These are phyloP conservation scores for Epichloe coenophiala DNA, from an alignment of 2,329 filamentous ascomycete genomes.

Conservation along the genomic window DNA sequence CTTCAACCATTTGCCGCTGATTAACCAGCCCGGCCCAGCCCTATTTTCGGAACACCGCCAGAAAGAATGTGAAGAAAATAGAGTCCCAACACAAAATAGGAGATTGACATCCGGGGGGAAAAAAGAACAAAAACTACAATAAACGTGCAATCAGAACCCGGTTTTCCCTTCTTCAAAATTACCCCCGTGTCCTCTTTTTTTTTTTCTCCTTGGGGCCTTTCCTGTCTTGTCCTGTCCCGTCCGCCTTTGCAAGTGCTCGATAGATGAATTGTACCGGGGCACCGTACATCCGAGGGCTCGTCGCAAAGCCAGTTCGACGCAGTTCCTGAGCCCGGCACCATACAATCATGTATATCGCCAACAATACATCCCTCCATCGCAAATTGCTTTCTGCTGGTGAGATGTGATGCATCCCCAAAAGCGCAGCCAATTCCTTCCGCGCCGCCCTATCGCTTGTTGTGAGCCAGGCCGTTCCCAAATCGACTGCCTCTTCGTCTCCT, in stretches of 20 bases:
- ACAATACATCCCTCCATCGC: background rate
- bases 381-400: background rate
- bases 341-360: background rate
- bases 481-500: background rate
- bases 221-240: background rate
- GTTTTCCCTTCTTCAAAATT: background rate
- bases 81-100: too few species aligned
- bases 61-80: background rate
- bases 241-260: background rate
- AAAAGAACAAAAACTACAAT: background rate
- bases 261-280: background rate
- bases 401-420: background rate
- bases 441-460: background rate
- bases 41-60: too few species aligned
- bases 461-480: background rate
- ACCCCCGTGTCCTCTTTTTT: background rate
- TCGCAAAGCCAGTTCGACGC: background rate
- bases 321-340: background rate
- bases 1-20: background rate
- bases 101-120: background rate
- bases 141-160: background rate
- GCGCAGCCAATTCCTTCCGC: background rate
- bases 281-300: too few species aligned
- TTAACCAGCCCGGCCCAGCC: background rate
- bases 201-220: background rate